These are phyloP conservation scores for Russula virescens DNA, from an alignment of 768 basidiomycete species.

Conservation along the genomic window DNA sequence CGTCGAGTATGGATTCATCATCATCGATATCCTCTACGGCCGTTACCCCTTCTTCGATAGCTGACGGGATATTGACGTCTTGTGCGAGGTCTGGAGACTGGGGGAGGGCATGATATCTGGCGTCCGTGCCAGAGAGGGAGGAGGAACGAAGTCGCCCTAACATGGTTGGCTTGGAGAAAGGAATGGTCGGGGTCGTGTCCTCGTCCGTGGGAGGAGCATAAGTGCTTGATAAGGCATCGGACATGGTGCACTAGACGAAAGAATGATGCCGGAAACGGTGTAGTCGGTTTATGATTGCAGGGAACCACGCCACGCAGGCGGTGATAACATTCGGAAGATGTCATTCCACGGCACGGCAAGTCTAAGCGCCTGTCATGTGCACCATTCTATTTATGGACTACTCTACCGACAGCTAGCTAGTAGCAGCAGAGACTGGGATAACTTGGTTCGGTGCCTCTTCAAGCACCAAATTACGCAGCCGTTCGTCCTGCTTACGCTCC, in stretches of 20 bases:
- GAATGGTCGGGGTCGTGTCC: neutral
- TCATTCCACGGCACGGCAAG: too few species aligned
- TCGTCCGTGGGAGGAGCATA: neutral
- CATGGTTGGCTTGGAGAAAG: neutral
- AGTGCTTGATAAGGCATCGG: neutral
- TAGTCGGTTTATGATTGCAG: too few species aligned
- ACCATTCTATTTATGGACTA: neutral
- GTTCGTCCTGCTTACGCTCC: slow-evolving; percentile 28
- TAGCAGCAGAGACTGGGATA: slow-evolving; percentile 21
- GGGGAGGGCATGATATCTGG: slow-evolving; percentile 17
- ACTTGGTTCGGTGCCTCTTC: slow-evolving; percentile 31
- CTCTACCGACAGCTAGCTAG: too few species aligned
- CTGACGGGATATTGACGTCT: slow-evolving; percentile 4
- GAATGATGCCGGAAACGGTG: too few species aligned
- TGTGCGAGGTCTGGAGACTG: slow-evolving; percentile 7
- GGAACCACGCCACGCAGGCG: too few species aligned
- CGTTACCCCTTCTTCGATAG: slow-evolving; percentile 10
- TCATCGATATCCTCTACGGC: slow-evolving; percentile 12
- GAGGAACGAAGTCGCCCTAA: slow-evolving; percentile 14
- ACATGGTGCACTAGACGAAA: neutral
- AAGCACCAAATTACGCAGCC: slow-evolving; percentile 31
- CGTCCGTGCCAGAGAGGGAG: slow-evolving; percentile 7
- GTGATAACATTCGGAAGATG: too few species aligned
- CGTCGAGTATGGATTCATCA: slow-evolving; percentile 4
- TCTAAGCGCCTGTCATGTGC: too few species aligned